A percentile compares a stretch with the other conserved stretches of the same genome.
Conservation (phyloP, 2,329 filamentous ascomycete species). For the Stemphylium lycopersici region DNA sequence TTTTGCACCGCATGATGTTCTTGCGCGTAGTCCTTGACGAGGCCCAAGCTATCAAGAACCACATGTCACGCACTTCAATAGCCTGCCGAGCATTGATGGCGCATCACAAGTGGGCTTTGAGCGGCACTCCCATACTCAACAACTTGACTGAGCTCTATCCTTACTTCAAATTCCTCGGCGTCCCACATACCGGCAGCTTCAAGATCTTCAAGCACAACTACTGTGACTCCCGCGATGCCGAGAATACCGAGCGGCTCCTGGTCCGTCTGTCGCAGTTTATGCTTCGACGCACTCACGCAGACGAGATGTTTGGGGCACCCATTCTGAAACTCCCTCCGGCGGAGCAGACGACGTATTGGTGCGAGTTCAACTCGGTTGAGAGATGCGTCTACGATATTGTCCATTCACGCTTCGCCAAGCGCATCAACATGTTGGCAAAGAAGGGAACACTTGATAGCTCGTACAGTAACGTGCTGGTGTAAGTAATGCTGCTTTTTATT, state of each 20-base stretch:
- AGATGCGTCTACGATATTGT: conserved; percentile 61
- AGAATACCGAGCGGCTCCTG: conserved; percentile 45
- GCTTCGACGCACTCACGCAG: conserved; percentile 62
- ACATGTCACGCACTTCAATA: conserved; percentile 48
- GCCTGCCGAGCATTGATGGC: conserved; percentile 53
- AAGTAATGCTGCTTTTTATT: conserved; percentile 1
- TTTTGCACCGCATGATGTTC: conserved; percentile 42
- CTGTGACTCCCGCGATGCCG: conserved; percentile 38
- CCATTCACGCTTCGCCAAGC: conserved; percentile 48
- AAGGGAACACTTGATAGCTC: conserved; percentile 37
- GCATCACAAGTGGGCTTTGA: conserved; percentile 51
- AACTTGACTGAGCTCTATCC: conserved; percentile 39
- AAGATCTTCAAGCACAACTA: conserved; percentile 55
- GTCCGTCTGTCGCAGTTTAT: conserved; percentile 55
- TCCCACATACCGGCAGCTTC: conserved; percentile 50
- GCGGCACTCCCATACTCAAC: conserved; percentile 52
- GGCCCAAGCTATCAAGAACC: conserved; percentile 63
- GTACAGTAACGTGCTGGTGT: conserved; percentile 51
- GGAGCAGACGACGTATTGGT: conserved; percentile 48
- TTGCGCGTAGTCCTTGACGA: conserved; percentile 64
- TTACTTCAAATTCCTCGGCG: conserved; percentile 54
- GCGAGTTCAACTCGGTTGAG: conserved; percentile 61
- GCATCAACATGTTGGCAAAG: conserved; percentile 48
- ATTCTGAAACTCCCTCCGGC: conserved; percentile 62
- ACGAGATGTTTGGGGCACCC: conserved; percentile 58